These are phyloP conservation scores for Paxillus ammoniavirescens DNA, from an alignment of 768 basidiomycete species.

Conservation along the genomic window DNA sequence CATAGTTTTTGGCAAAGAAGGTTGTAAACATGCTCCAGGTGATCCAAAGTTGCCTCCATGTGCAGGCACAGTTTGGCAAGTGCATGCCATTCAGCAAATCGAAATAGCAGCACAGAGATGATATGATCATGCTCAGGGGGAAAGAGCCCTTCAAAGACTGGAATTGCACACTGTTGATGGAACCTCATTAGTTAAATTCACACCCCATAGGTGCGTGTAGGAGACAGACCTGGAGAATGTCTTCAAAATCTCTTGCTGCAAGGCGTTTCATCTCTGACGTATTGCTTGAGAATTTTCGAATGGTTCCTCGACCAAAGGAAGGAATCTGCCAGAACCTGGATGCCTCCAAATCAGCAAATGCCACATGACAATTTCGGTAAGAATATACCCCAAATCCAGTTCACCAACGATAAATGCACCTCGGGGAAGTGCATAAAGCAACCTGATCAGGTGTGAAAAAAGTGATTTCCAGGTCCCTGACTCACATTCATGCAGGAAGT, in stretches of 20 bases:
- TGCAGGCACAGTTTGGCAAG: conserved; percentile 34
- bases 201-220: too few species aligned
- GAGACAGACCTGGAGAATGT: conserved; percentile 23
- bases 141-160: conserved; percentile 38
- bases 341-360: too few species aligned
- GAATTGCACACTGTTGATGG: conserved; percentile 31
- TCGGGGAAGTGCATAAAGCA: conserved; percentile 16
- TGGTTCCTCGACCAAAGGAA: conserved; percentile 21
- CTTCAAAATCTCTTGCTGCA: conserved; percentile 25
- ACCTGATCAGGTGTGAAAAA: conserved; percentile 34
- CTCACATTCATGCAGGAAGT: conserved; percentile 41
- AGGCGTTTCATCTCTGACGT: conserved; percentile 23
- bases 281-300: conserved; percentile 21
- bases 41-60: conserved; percentile 16
- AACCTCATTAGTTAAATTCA: too few species aligned
- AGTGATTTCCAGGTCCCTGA: conserved; percentile 38
- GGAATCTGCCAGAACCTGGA: conserved; percentile 19
- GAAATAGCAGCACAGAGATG: conserved; percentile 24
- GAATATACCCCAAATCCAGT: too few species aligned
- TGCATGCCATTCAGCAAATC: conserved; percentile 34
- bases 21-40: conserved; percentile 15
- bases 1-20: conserved; percentile 23
- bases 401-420: conserved; percentile 11
- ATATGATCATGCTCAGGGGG: conserved; percentile 19
- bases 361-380: too few species aligned